Evolutionary conservation across 2,329 filamentous ascomycete genomes (phyloP).

Genomic region (Myriangium duriaei): DNA sequence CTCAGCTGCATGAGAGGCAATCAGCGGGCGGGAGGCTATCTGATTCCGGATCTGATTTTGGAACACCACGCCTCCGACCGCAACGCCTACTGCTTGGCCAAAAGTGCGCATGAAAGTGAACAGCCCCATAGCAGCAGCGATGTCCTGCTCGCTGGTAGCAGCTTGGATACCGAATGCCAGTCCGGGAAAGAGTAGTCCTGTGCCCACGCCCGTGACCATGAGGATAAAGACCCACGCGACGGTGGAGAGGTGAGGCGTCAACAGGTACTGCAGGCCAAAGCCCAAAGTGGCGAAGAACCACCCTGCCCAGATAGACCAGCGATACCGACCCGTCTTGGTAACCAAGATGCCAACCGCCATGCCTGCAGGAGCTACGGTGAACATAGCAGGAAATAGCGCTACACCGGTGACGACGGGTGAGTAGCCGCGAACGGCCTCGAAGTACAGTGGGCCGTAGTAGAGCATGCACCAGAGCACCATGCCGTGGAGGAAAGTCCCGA

Average conservation of each 20-base stretch:
- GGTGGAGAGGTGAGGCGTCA: conserved; percentile 25
- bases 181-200: conserved; percentile 28
- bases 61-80: conserved; percentile 32
- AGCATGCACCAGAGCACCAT: conserved; percentile 22
- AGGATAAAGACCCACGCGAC: conserved; percentile 32
- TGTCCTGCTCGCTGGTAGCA: conserved; percentile 24
- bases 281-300: conserved; percentile 38
- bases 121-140: conserved; percentile 25
- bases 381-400: conserved; percentile 27
- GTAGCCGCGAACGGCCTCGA: conserved; percentile 28
- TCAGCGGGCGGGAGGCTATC: conserved; percentile 35
- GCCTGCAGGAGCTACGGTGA: conserved; percentile 11
- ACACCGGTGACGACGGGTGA: conserved; percentile 27
- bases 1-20: conserved; percentile 35
- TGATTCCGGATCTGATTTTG: conserved; percentile 35
- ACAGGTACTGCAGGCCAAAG: conserved; percentile 29
- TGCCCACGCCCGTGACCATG: conserved; percentile 27
- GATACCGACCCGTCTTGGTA: conserved; percentile 21
- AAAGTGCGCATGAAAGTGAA: conserved; percentile 36
- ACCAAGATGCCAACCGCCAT: conserved; percentile 17
- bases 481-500: conserved; percentile 27
- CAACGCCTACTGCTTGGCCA: conserved; percentile 33
- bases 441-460: conserved; percentile 32
- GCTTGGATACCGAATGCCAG: conserved; percentile 33
- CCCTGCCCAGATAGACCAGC: conserved; percentile 48